Base-by-base conservation (phyloP, 768 basidiomycete species). In the Leccinum uliginosum region DNA sequence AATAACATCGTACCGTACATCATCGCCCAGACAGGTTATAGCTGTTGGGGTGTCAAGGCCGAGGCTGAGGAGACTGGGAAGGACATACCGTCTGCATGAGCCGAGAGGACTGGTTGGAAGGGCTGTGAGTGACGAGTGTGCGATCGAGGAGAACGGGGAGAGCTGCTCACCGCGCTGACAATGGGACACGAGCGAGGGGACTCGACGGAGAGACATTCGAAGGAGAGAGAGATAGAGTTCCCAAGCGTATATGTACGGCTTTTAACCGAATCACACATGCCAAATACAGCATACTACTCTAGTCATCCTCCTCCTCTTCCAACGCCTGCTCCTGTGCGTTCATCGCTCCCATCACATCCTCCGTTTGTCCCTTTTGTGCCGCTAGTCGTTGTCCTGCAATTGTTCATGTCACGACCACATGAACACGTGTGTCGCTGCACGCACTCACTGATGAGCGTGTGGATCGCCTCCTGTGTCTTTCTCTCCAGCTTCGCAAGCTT, bases 381-480 rank as follows among this genome's bases (percentile, higher is more conserved):
- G 89, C 84, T 48, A 93, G 79, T 51, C 91, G 77, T 76, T 87
- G 88, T 47, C 91, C 91, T 93, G 51, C 32, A n/a, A n/a, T 40
- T 43, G 1, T 45, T n/a, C 19, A 43, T 54, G 53, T 64, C 24
- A 59, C 50, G 44, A 59, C 23, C 55, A n/a, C n/a, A 35, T 49
- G 40, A 50, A 34, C 50, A 57, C 53, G 40, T 51, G 30, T 40
- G 19, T 53, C 27, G 24, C 17, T 30, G 50, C 44, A 19, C 32
- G 6, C 51, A 79, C 93, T 68, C 65, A 98, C 96, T 87, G 66
- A 98, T 98, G 21, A 98, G 80, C 3, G 86, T 89, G 65, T 95
- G 91, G 59, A 98, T 91, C 6, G 94, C 84, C 71, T 95, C 91
- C 59, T 95, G 91, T 2, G 93, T 97, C 73, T 85, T 87, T 63